Evolutionary conservation across 495 filamentous ascomycete species (phyloP).

Genomic region (Paragyromitra xinjiangensis): DNA sequence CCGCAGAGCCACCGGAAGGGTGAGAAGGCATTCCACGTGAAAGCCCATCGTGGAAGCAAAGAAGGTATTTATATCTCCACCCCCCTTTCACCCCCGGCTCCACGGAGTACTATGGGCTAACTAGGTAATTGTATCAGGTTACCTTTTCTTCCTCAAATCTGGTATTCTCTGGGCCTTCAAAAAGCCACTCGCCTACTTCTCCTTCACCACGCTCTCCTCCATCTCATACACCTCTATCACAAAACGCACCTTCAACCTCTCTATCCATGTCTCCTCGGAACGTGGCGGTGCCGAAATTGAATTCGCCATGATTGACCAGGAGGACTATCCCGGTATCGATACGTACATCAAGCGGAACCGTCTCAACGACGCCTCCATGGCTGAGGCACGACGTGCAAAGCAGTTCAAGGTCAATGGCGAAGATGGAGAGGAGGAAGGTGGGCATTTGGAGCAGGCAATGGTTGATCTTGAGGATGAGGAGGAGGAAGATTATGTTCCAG

Average conservation of each 20-base stretch:
- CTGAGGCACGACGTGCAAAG: slow-evolving; percentile 85
- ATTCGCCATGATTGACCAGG: slow-evolving; percentile 87
- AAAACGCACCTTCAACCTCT: slow-evolving; percentile 92
- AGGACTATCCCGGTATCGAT: slow-evolving; percentile 83
- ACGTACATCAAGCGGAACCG: slow-evolving; percentile 80
- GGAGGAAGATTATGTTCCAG: slow-evolving; percentile 89
- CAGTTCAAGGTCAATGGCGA: slow-evolving; percentile 72
- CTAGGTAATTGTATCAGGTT: slow-evolving; percentile 66
- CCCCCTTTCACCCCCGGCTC: neutral
- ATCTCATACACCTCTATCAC: slow-evolving; percentile 90
- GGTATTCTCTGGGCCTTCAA: slow-evolving; percentile 96
- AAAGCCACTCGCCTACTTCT: slow-evolving; percentile 88
- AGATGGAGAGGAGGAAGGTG: slow-evolving; percentile 63
- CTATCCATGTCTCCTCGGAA: slow-evolving; percentile 67
- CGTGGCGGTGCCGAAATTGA: slow-evolving; percentile 71
- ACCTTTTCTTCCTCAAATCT: slow-evolving; percentile 83
- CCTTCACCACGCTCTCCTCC: slow-evolving; percentile 77
- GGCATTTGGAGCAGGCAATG: slow-evolving; percentile 73
- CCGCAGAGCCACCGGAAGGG: slow-evolving; percentile 85
- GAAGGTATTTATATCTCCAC: slow-evolving; percentile 67
- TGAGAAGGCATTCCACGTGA: slow-evolving; percentile 91
- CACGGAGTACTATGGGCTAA: neutral
- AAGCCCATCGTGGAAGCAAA: slow-evolving; percentile 90
- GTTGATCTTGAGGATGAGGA: slow-evolving; percentile 82
- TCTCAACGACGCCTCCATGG: slow-evolving; percentile 91